Percentiles rank a stretch among this genome's conserved stretches.
Conservation (phyloP, 1,139 yeast species). For the Diutina neorugosa region DNA sequence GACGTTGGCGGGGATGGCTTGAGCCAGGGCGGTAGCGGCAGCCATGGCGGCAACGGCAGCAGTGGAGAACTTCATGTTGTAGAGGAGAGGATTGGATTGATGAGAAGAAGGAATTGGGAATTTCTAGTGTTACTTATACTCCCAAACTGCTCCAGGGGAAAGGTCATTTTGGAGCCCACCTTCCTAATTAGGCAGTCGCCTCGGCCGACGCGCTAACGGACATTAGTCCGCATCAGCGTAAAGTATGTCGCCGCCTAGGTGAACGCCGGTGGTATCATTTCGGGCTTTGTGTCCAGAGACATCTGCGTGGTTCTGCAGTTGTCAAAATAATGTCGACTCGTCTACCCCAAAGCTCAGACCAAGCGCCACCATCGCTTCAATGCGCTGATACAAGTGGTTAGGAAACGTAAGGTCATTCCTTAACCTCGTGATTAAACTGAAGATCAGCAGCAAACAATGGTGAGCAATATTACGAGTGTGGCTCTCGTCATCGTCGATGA, state of each 20-base stretch:
- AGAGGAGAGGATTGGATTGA: not conserved
- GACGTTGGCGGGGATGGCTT: not conserved
- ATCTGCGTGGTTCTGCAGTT: not conserved
- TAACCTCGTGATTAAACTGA: not conserved
- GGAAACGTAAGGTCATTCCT: not conserved
- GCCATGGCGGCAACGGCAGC: slow-evolving; percentile 2
- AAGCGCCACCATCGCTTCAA: not conserved
- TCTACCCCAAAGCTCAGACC: not conserved
- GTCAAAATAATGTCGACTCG: not conserved
- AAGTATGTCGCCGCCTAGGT: not conserved
- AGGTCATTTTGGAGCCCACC: not conserved
- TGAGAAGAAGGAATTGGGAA: not conserved
- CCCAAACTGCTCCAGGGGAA: not conserved
- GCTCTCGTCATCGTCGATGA: not conserved
- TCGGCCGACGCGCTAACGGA: not conserved
- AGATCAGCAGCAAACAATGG: not conserved
- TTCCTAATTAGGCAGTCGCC: not conserved
- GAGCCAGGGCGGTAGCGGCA: slow-evolving; percentile 1
- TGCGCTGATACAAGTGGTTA: not conserved
- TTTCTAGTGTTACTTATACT: not conserved
- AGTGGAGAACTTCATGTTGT: slow-evolving; percentile 1
- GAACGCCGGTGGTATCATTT: not conserved
- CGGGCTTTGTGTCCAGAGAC: not conserved
- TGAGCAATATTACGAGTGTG: not conserved
- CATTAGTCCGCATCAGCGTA: not conserved